A percentile compares a stretch with the other conserved stretches of the same genome.
phyloP scores from a whole-genome alignment of 148 eudicot species.

The Vaccinium vitisidaea region DNA sequence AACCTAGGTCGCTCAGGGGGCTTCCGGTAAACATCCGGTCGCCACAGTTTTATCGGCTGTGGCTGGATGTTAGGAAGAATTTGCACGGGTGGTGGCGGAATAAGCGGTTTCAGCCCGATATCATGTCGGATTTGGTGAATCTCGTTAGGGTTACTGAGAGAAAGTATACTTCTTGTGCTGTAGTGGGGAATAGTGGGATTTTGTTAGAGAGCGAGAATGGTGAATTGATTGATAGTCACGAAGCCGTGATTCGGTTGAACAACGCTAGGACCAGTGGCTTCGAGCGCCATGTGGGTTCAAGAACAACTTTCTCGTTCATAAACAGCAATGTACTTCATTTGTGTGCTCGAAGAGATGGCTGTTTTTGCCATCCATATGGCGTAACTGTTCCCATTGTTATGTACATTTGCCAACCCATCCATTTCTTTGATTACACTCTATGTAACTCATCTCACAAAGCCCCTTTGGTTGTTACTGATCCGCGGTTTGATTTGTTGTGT shows the following conservation, averaged over 20 bases:
- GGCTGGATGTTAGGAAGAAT: slow-evolving; percentile 36
- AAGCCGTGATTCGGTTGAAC: slow-evolving; percentile 74
- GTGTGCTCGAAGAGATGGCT: slow-evolving; percentile 57
- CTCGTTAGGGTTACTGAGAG: slow-evolving; percentile 25
- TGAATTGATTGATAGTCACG: slow-evolving; percentile 62
- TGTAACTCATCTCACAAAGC: slow-evolving; percentile 71
- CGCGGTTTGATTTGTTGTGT: slow-evolving; percentile 62
- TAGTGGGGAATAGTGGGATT: slow-evolving; percentile 89
- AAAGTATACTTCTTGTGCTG: slow-evolving; percentile 66
- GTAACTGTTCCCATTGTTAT: slow-evolving; percentile 52
- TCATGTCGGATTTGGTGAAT: slow-evolving; percentile 48
- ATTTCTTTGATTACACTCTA: slow-evolving; percentile 68
- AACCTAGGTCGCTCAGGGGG: slow-evolving; percentile 35
- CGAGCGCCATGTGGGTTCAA: slow-evolving; percentile 54
- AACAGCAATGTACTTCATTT: slow-evolving; percentile 78
- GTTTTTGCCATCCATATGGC: slow-evolving; percentile 86
- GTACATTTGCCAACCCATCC: slow-evolving; percentile 83
- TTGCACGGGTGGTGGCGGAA: slow-evolving; percentile 62
- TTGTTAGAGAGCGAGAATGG: slow-evolving; percentile 56
- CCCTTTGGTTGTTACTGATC: slow-evolving; percentile 68
- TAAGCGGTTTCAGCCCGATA: slow-evolving; percentile 37
- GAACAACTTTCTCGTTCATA: slow-evolving; percentile 69
- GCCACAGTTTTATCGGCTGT: slow-evolving; percentile 38
- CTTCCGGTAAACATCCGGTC: slow-evolving; percentile 38
- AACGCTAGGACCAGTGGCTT: slow-evolving; percentile 54